Evolutionary conservation across 1,284 basidiomycete species (phyloP), one percentile per base, ranked within the genome.

Genomic region (Gomphus bonarii): DNA sequence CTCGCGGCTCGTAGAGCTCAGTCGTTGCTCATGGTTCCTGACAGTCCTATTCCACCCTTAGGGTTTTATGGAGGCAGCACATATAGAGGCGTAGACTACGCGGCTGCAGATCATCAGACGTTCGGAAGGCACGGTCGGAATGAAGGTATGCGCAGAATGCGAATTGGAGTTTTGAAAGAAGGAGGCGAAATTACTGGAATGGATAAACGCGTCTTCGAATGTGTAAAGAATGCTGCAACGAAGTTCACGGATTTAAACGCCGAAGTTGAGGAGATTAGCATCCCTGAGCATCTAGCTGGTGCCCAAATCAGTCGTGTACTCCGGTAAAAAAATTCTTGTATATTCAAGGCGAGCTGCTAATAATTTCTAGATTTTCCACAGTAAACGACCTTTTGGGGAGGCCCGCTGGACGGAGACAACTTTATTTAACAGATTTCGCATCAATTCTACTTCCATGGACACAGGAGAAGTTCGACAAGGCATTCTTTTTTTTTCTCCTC

Each of bases 101-200:
- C 16, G n/a, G n/a, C 16, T n/a, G 38, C n/a, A 28, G 46, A 48
- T 9, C 9, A 12, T 8, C 33, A 35, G 33, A 1, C 31, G 14
- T n/a, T 25, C 11, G 25, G 38, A n/a, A 40, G 36, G 5, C 36
- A 16, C 36, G 36, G 63, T n/a, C 62, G 59, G 1, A 58, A 61
- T 20, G 58, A 61, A 16, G 65, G 70, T 1, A 55, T 72, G 30
- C 65, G 65, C 52, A 71, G 69, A 3, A 61, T 75, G 64, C 68
- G 66, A 18, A 67, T 78, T 22, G 77, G 73, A 0, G 59, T 79
- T 1, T 63, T 79, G 33, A 68, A 65, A 43, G 75, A 79, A 61
- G 71, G 70, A 0, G 67, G 76, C 54, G 63, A 63, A 20, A 66
- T 71, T 38, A 65, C 65, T n/a, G 63, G 63, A 12, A 63, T 72